phyloP scores from a whole-genome alignment of 148 eudicot genomes.

The Camellia lanceoleosa region DNA sequence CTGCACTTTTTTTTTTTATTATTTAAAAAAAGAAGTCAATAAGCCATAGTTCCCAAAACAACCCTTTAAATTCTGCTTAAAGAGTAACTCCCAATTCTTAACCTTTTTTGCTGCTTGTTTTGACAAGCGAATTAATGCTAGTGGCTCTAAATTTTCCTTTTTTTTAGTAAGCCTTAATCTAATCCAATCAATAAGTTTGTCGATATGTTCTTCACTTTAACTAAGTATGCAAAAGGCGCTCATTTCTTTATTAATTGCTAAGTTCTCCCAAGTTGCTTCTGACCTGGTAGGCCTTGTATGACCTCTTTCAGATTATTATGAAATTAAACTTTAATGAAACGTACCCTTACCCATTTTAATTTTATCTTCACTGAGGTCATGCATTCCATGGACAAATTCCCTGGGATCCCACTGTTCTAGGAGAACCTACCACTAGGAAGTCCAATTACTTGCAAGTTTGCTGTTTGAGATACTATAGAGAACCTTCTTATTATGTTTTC shows the following conservation, averaged over 20 bases:
- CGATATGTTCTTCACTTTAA: background rate
- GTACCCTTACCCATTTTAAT: background rate
- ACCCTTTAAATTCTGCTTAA: background rate
- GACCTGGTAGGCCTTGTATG: background rate
- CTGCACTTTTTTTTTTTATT: no score
- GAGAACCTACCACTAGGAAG: background rate
- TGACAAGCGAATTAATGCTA: slow-evolving; percentile 1
- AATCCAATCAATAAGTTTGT: background rate
- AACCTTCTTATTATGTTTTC: background rate
- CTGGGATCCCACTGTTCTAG: background rate
- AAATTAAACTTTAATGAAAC: background rate
- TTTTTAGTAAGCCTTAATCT: background rate
- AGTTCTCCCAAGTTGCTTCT: background rate
- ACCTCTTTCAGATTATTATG: background rate
- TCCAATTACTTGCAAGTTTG: background rate
- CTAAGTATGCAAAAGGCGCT: no score
- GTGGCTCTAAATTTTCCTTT: background rate
- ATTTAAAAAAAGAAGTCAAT: no score
- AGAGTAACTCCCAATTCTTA: background rate
- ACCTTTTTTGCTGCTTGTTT: background rate
- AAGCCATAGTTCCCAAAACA: no score
- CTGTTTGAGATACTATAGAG: background rate
- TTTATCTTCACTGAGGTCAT: background rate
- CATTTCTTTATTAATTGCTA: background rate
- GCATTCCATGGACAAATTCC: background rate